Evolutionary conservation across 192 early-diverging fungal genomes (phyloP).

Genomic region (Coemansia sp.): DNA sequence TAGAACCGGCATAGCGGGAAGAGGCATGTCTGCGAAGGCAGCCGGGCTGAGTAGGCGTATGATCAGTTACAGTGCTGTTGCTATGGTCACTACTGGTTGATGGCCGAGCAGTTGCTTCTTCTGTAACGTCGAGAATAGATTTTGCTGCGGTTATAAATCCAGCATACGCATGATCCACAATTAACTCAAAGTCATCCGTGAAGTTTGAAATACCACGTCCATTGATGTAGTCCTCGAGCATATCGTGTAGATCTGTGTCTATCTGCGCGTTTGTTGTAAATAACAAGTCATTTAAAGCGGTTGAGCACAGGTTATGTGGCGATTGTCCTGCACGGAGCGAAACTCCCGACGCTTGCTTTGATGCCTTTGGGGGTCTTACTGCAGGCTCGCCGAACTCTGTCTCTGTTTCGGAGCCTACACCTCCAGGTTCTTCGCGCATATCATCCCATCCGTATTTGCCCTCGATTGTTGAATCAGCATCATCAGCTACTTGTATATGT

Average conservation of each 20-base stretch:
- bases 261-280: constrained; percentile 42
- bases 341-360: constrained; percentile 8
- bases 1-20: constrained; percentile 8
- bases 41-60: too few species aligned
- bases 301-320: constrained; percentile 15
- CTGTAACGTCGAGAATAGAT: constrained; percentile 19
- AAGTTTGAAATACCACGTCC: constrained; percentile 14
- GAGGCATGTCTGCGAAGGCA: constrained; percentile 3
- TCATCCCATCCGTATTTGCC: constrained; percentile 6
- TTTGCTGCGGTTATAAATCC: constrained; percentile 29
- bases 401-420: background rate
- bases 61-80: background rate
- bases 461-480: background rate
- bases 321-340: constrained; percentile 13
- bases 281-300: constrained; percentile 39
- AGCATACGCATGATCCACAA: constrained; percentile 27
- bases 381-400: background rate
- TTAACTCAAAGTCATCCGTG: constrained; percentile 18
- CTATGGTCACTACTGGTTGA: background rate
- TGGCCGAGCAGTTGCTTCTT: constrained; percentile 3
- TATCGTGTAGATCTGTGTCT: constrained; percentile 24
- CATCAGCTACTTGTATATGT: background rate
- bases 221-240: constrained; percentile 26
- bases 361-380: background rate
- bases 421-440: background rate